These are phyloP conservation scores for Citrus mangshanensis DNA, from an alignment of 345 rosid species.

Conservation along the genomic window DNA sequence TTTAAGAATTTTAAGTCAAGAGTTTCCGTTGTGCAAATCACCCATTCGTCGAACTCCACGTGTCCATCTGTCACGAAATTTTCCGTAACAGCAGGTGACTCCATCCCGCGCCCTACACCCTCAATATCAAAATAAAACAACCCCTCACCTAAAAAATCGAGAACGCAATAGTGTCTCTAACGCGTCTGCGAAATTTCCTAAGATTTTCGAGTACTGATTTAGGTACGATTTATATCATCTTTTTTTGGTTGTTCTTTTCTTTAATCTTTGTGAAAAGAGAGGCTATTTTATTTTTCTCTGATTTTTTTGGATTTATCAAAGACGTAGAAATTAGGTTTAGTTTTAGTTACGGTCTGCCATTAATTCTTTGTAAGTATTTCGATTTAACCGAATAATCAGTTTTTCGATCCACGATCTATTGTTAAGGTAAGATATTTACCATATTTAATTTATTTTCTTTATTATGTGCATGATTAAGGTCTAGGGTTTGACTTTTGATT, in stretches of 20 bases:
- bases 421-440: constrained; percentile 16
- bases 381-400: not conserved
- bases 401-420: constrained; percentile 8
- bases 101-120: not conserved
- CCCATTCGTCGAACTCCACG: constrained; percentile 31
- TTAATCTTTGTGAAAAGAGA: not conserved
- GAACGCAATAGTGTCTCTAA: not conserved
- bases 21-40: not conserved
- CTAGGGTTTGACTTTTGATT: not conserved
- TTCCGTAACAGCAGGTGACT: constrained; percentile 23
- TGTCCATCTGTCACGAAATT: constrained; percentile 20
- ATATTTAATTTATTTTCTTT: not conserved
- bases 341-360: not conserved
- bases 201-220: not conserved
- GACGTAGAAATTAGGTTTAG: not conserved
- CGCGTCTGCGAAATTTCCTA: constrained; percentile 28
- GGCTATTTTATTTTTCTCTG: not conserved
- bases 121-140: not conserved
- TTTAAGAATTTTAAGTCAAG: not conserved
- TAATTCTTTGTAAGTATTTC: not conserved
- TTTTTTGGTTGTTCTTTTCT: not conserved
- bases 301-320: not conserved
- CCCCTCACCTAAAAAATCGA: constrained; percentile 3
- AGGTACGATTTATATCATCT: constrained; percentile 20
- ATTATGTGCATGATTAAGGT: not conserved